A percentile compares a stretch with the other conserved stretches of the same genome.
Conservation (phyloP, 352 stramenopile species). For the Pythium angustatum region DNA sequence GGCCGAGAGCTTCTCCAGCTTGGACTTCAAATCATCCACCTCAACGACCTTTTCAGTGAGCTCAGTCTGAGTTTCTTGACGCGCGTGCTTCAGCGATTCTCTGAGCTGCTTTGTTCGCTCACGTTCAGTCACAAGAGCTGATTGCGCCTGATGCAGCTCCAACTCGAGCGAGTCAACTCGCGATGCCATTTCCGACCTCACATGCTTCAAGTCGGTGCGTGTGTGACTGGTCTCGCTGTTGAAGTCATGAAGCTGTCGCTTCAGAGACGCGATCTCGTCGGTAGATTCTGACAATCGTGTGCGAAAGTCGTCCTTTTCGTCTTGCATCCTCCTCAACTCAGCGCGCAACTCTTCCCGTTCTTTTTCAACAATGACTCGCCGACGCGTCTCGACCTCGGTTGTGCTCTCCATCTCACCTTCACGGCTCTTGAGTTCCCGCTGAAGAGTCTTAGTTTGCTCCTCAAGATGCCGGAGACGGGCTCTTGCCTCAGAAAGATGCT, state of each 20-base stretch:
- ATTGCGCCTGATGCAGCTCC: slow-evolving; percentile 28
- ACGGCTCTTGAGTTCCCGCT: slow-evolving; percentile 22
- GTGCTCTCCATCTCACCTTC: slow-evolving; percentile 10
- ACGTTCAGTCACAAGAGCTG: slow-evolving; percentile 26
- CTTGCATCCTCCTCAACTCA: slow-evolving; percentile 17
- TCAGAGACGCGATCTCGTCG: slow-evolving; percentile 23
- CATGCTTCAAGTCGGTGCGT: slow-evolving; percentile 17
- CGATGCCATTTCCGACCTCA: slow-evolving; percentile 22
- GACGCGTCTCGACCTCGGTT: slow-evolving; percentile 15
- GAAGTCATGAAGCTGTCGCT: slow-evolving; percentile 18
- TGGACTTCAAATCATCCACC: slow-evolving; percentile 18
- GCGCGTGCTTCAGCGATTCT: slow-evolving; percentile 22
- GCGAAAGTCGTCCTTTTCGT: slow-evolving; percentile 21
- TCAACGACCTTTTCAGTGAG: slow-evolving; percentile 17
- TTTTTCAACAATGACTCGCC: slow-evolving; percentile 12
- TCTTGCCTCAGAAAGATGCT: slow-evolving; percentile 23
- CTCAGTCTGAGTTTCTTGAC: slow-evolving; percentile 17
- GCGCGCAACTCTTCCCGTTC: slow-evolving; percentile 18
- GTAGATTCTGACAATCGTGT: slow-evolving; percentile 14
- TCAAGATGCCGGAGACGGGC: slow-evolving; percentile 25
- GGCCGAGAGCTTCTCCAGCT: slow-evolving; percentile 13
- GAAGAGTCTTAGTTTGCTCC: slow-evolving; percentile 25
- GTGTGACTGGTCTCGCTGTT: slow-evolving; percentile 12
- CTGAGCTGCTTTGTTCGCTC: slow-evolving; percentile 27
- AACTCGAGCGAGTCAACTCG: slow-evolving; percentile 25